Base-by-base conservation (phyloP, 345 rosid genomes). In the Populus simonii region DNA sequence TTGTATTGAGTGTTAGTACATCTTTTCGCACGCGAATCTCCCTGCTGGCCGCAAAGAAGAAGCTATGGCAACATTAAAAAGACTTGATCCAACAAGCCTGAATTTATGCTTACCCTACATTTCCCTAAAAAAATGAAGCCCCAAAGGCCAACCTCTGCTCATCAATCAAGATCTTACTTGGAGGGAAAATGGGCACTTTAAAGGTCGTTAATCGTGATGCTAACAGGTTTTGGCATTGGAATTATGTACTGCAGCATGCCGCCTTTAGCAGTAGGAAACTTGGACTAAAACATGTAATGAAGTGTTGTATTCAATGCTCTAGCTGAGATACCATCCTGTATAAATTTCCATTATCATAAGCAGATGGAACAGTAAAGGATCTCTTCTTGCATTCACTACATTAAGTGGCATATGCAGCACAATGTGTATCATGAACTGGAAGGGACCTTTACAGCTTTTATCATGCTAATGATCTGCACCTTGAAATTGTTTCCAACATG, bases 31-130 rank as follows among this genome's bases (percentile, higher is more conserved):
- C 76, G 73, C 0, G 92, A 90, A 74, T 90, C 90, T 11, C 92
- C 93, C 0, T 80, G 90, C 49, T 90, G 93, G 92, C 66, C 84
- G 90, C 29, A 81, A 45, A 62, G 88, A 87, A 67, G 70, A 18
- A 17, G 70, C 45, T 2, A 31, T 35, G 36, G 45, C 36, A 20
- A 18, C 8, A 16, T 67, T 67, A 23, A 67, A 17, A 35, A 67
- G 4, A 35, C 22, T 67, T 16, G 70, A 23, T 7, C 66, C 25
- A 8, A 0, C 25, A 22, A n/a, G 0, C 66, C 6, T 61, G 66
- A 25, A 61, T 16, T 61, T 61, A 23, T 22, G 31, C 66, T 8
- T 2, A 22, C 66, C 66, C 15, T 57, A 23, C 63, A 57, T 57
- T 57, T n/a, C 8, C 27, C n/a, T 20, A 25, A 1, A 22, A 22